Conservation (phyloP, 2,329 filamentous ascomycete species). For the Clonostachys byssicola region DNA sequence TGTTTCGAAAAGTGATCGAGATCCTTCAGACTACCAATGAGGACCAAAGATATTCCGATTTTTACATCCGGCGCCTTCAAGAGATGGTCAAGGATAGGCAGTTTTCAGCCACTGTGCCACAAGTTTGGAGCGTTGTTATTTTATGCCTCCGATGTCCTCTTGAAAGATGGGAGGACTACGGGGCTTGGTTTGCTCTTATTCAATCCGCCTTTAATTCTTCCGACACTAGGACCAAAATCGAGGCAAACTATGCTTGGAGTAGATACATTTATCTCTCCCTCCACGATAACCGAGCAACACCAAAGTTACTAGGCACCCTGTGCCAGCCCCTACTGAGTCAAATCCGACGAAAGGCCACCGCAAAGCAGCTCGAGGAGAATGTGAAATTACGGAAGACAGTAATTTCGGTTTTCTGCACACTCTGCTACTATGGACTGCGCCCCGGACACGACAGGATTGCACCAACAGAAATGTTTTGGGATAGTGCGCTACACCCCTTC, state of each 20-base stretch:
- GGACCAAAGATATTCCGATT: constrained; percentile 63
- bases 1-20: constrained; percentile 64
- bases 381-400: constrained; percentile 45
- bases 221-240: constrained; percentile 64
- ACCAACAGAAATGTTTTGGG: constrained; percentile 70
- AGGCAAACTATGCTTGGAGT: constrained; percentile 84
- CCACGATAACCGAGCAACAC: constrained; percentile 53
- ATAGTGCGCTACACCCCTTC: constrained; percentile 63
- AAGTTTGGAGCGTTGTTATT: constrained; percentile 83
- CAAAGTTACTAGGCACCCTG: constrained; percentile 35
- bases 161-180: constrained; percentile 70
- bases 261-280: constrained; percentile 74
- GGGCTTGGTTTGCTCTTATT: constrained; percentile 72
- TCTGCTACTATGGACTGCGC: constrained; percentile 79
- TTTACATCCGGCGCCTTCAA: constrained; percentile 63
- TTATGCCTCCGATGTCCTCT: constrained; percentile 67
- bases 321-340: constrained; percentile 66
- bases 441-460: constrained; percentile 63
- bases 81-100: constrained; percentile 62
- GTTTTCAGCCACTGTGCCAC: constrained; percentile 59
- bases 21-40: constrained; percentile 46
- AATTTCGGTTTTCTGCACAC: constrained; percentile 69
- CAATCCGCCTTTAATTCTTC: constrained; percentile 80
- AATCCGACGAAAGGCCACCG: constrained; percentile 59
- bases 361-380: constrained; percentile 49